These are phyloP conservation scores for Garcia nutans DNA, from an alignment of 345 rosid genomes.

Conservation along the genomic window DNA sequence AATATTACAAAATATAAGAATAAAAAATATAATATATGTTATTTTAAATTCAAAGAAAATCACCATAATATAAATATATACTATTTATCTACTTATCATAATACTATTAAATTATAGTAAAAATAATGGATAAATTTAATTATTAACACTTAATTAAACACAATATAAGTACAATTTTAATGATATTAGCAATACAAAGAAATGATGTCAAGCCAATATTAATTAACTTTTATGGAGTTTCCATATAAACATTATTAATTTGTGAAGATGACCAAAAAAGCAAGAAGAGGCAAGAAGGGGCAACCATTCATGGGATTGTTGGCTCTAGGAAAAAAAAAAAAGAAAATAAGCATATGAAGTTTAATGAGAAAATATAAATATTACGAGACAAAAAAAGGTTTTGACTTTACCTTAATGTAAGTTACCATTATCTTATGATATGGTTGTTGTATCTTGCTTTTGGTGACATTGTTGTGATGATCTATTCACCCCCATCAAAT, in stretches of 20 bases:
- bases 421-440: background rate
- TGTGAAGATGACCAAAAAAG: background rate
- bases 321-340: background rate
- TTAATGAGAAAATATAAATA: background rate
- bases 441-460: conserved; percentile 12
- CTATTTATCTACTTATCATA: no score
- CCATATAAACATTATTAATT: background rate
- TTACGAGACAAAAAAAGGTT: conserved; percentile 6
- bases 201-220: background rate
- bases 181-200: no score
- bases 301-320: background rate
- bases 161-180: no score
- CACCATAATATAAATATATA: no score
- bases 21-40: no score
- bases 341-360: background rate
- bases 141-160: no score
- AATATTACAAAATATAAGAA: no score
- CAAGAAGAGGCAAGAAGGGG: background rate
- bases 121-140: no score
- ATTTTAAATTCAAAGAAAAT: no score
- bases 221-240: background rate
- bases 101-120: no score
- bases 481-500: conserved; percentile 24
- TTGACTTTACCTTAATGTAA: conserved; percentile 2
- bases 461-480: conserved; percentile 14